phyloP scores from a whole-genome alignment of 441 rosid genomes.

The Populus trichocarpa region DNA sequence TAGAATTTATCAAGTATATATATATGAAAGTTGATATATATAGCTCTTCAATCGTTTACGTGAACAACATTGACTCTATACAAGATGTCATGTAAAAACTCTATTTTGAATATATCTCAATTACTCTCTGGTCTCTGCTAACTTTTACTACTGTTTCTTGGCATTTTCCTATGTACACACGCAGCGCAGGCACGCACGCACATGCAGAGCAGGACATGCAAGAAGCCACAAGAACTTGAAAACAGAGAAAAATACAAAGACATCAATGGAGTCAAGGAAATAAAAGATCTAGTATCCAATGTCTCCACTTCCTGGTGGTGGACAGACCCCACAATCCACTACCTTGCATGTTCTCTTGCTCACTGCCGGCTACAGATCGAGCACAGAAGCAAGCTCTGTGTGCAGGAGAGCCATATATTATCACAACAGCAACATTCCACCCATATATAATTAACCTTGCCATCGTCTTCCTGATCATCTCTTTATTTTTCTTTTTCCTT shows the following conservation, averaged over 20 bases:
- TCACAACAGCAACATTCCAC: neutral
- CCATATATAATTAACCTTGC: neutral
- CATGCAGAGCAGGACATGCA: slow-evolving; percentile 2
- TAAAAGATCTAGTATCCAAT: neutral
- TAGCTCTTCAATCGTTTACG: too few relatives aligned
- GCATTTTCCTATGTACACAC: neutral
- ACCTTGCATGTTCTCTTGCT: neutral
- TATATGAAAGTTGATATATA: too few relatives aligned
- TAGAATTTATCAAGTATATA: too few relatives aligned
- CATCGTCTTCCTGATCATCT: neutral
- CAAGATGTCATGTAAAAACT: too few relatives aligned
- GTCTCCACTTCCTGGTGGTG: slow-evolving; percentile 6
- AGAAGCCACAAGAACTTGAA: neutral
- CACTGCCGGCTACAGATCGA: neutral
- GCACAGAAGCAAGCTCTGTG: neutral
- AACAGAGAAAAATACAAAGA: neutral
- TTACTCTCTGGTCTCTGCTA: too few relatives aligned
- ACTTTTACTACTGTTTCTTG: too few relatives aligned
- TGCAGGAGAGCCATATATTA: neutral
- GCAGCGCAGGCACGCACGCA: neutral
- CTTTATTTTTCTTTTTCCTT: neutral
- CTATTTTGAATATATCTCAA: too few relatives aligned
- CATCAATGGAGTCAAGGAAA: neutral
- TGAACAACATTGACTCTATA: too few relatives aligned
- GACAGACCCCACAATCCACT: slow-evolving; percentile 9